Evolutionary conservation across 345 rosid species (phyloP).

Genomic region (Microthlaspi erraticum): DNA sequence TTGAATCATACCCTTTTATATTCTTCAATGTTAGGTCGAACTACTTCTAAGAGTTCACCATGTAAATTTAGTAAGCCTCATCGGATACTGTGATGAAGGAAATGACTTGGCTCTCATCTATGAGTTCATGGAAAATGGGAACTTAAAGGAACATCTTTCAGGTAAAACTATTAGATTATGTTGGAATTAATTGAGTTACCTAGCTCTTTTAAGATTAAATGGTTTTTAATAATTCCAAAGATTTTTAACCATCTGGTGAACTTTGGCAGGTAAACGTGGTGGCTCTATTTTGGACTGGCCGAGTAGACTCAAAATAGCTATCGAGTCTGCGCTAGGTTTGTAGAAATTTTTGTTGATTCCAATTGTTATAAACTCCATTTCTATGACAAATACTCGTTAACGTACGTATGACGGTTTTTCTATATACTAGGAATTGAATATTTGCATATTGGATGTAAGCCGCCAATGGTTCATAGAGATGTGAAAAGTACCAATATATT

Average conservation of each 20-base stretch:
- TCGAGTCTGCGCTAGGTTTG: constrained; percentile 9
- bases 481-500: constrained; percentile 56
- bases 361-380: not conserved
- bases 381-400: not conserved
- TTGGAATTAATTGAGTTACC: no score
- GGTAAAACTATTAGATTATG: constrained; percentile 26
- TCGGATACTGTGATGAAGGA: constrained; percentile 58
- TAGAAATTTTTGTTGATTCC: not conserved
- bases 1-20: not conserved
- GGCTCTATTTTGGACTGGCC: constrained; percentile 2
- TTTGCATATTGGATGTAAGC: constrained; percentile 56
- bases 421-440: constrained; percentile 45
- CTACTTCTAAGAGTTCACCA: constrained; percentile 57
- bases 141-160: constrained; percentile 48
- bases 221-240: not conserved
- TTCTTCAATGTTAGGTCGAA: constrained; percentile 45
- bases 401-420: not conserved
- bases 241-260: not conserved
- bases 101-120: constrained; percentile 50
- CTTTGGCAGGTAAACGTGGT: constrained; percentile 4
- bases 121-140: constrained; percentile 57
- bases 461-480: constrained; percentile 55
- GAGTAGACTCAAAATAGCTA: constrained; percentile 7
- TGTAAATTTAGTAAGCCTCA: constrained; percentile 50
- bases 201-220: not conserved